Percentiles rank a stretch among this genome's conserved stretches.
Conservation (phyloP, 1,284 basidiomycete genomes). For the Sporisorium iseilematis-ciliati region DNA sequence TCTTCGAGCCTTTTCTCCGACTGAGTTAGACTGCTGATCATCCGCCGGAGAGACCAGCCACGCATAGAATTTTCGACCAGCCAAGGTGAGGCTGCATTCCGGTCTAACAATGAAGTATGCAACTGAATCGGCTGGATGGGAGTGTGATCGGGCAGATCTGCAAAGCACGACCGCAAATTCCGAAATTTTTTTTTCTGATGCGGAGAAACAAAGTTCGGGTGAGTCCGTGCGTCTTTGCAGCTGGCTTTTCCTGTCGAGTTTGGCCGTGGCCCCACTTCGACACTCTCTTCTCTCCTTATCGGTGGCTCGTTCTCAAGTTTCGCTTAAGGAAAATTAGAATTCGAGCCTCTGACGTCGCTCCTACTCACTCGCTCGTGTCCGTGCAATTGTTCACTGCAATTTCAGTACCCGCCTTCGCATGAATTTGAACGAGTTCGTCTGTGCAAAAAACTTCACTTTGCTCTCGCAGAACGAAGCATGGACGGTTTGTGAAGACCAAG, state of each 20-base stretch:
- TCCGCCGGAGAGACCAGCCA: too few relatives aligned
- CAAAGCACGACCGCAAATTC: background rate
- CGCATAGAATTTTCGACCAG: too few relatives aligned
- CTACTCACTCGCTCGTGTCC: background rate
- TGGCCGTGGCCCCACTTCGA: constrained; percentile 11
- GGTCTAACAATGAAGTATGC: too few relatives aligned
- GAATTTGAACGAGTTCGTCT: background rate
- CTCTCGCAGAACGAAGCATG: too few relatives aligned
- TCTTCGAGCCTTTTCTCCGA: too few relatives aligned
- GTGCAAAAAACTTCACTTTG: too few relatives aligned
- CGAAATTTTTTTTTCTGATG: background rate
- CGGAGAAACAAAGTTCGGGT: constrained; percentile 3
- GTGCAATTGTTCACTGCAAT: background rate
- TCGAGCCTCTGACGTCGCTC: constrained; percentile 9
- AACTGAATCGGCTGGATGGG: too few relatives aligned
- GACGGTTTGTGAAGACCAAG: too few relatives aligned
- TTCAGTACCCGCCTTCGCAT: background rate
- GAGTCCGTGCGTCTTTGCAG: constrained; percentile 13
- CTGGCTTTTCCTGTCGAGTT: constrained; percentile 4
- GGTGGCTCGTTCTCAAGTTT: background rate
- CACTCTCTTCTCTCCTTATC: constrained; percentile 2
- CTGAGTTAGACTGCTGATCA: too few relatives aligned
- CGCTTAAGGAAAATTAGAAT: background rate
- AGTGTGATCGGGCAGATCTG: constrained; percentile 2
- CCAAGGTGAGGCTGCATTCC: too few relatives aligned